phyloP scores from a whole-genome alignment of 2,329 filamentous ascomycete species.

The Zymoseptoria passerinii region DNA sequence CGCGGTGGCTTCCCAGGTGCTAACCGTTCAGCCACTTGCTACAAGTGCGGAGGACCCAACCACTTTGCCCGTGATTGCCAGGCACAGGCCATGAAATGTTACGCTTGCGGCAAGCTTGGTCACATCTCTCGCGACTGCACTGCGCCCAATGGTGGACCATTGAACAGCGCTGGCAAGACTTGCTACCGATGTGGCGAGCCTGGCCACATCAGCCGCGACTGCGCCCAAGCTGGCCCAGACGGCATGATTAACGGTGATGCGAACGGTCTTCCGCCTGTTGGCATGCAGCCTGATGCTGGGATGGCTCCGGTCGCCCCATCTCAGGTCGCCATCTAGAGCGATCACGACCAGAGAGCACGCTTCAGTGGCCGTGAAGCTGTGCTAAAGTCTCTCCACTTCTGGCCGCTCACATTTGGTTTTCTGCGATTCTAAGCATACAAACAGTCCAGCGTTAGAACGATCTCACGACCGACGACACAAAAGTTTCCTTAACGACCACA shows the following conservation, averaged over 20 bases:
- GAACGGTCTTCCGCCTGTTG: conserved; percentile 26
- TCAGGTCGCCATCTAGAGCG: conserved; percentile 37
- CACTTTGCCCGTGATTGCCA: conserved; percentile 98
- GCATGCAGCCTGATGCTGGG: conserved; percentile 35
- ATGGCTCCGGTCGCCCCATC: conserved; percentile 35
- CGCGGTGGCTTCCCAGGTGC: conserved; percentile 69
- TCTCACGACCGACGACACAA: conserved; percentile 22
- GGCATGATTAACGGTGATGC: conserved; percentile 16
- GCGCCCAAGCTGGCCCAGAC: conserved; percentile 54
- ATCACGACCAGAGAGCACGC: conserved; percentile 1
- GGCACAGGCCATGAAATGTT: conserved; percentile 97
- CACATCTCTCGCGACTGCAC: conserved; percentile 95
- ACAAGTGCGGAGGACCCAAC: conserved; percentile 76
- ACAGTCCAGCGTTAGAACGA: conserved; percentile 22
- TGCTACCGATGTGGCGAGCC: conserved; percentile 97
- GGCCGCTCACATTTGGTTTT: conserved; percentile 13
- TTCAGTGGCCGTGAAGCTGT: conserved; percentile 14
- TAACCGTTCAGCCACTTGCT: conserved; percentile 57
- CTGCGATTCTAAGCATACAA: conserved; percentile 11
- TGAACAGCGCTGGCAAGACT: conserved; percentile 88
- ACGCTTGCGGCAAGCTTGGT: conserved; percentile 88
- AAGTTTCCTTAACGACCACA: conserved; percentile 25
- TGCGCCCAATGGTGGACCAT: conserved; percentile 86
- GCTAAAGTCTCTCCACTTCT: conserved; percentile 10
- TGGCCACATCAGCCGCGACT: conserved; percentile 93